Conservation (phyloP, 1,284 basidiomycete genomes). For the Cryptococcus wingfieldii region DNA sequence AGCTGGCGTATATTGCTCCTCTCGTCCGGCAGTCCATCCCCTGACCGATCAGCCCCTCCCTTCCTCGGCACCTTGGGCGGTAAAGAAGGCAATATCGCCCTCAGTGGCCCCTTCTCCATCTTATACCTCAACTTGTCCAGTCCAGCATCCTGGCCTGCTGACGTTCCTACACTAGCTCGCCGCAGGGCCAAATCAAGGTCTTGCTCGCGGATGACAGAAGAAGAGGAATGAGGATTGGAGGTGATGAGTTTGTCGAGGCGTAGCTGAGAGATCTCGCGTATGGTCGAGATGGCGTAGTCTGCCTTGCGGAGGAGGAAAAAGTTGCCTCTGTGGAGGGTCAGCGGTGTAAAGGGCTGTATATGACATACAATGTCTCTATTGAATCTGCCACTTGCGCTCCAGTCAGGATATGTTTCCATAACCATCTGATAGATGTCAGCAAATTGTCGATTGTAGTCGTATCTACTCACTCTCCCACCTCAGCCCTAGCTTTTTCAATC, state of each 20-base stretch:
- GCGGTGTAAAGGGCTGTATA: background rate
- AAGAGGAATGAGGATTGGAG: slow-evolving; percentile 51
- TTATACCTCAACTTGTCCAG: slow-evolving; percentile 66
- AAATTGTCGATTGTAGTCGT: slow-evolving; percentile 34
- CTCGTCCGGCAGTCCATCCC: background rate
- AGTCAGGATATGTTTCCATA: slow-evolving; percentile 84
- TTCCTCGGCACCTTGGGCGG: slow-evolving; percentile 12
- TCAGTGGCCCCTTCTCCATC: slow-evolving; percentile 70
- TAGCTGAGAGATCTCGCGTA: slow-evolving; percentile 73
- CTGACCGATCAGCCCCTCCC: background rate
- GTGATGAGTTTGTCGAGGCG: slow-evolving; percentile 68
- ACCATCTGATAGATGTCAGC: slow-evolving; percentile 59
- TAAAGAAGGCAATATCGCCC: slow-evolving; percentile 66
- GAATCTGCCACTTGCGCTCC: slow-evolving; percentile 72
- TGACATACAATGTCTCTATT: slow-evolving; percentile 63
- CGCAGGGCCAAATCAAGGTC: slow-evolving; percentile 75
- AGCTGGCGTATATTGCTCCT: slow-evolving; percentile 19
- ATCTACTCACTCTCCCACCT: slow-evolving; percentile 37
- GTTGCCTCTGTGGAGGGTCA: slow-evolving; percentile 55
- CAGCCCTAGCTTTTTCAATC: slow-evolving; percentile 49
- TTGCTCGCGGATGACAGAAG: slow-evolving; percentile 76
- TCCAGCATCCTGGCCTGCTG: slow-evolving; percentile 71
- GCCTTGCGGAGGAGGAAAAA: slow-evolving; percentile 85
- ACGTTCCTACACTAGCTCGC: slow-evolving; percentile 76
- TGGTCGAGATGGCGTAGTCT: slow-evolving; percentile 73